Percentiles rank a stretch among this genome's conserved stretches.
phyloP scores from a whole-genome alignment of 2,329 filamentous ascomycete genomes.

The Colletotrichum horii region DNA sequence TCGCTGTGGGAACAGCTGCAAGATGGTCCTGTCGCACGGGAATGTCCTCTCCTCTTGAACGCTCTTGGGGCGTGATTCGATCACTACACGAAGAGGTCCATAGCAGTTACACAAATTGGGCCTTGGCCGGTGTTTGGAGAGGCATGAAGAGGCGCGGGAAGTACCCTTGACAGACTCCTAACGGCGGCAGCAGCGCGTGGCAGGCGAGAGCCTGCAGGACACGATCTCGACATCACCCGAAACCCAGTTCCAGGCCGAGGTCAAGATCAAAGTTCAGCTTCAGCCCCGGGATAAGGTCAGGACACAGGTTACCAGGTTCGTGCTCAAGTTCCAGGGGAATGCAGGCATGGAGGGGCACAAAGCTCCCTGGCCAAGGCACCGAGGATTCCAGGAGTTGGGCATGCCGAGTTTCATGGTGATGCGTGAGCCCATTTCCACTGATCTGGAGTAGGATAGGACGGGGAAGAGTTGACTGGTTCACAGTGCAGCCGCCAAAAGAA shows the following conservation, averaged over 20 bases:
- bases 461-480: neutral
- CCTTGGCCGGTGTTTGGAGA: neutral
- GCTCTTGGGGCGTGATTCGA: neutral
- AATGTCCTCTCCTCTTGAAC: neutral
- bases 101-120: neutral
- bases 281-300: neutral
- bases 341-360: neutral
- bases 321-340: neutral
- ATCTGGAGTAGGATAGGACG: neutral
- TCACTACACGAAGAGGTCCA: neutral
- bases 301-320: neutral
- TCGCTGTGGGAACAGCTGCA: too few species aligned
- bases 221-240: too few species aligned
- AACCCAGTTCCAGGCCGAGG: neutral
- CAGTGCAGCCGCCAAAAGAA: neutral
- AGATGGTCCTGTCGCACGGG: too few species aligned
- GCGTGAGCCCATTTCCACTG: neutral
- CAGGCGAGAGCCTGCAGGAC: too few species aligned
- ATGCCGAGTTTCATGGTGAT: neutral
- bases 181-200: neutral
- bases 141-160: neutral
- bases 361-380: neutral
- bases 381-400: neutral
- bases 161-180: fast-evolving
- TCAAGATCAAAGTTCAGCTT: neutral